These are phyloP conservation scores for Phytophthora ohioensis DNA, from an alignment of 352 stramenopile genomes.

Conservation along the genomic window DNA sequence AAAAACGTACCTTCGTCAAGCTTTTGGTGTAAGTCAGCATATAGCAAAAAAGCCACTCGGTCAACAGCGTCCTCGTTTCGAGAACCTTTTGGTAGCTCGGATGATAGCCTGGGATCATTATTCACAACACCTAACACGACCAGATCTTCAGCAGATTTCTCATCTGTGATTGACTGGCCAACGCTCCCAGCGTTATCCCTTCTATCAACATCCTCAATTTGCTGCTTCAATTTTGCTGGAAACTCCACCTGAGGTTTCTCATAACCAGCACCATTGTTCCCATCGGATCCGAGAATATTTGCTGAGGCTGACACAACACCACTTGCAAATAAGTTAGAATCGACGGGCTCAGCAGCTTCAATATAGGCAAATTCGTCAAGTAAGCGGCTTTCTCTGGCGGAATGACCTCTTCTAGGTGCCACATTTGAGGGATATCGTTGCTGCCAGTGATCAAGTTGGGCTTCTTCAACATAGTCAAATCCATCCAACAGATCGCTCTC, in stretches of 20 bases:
- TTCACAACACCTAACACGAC: background rate
- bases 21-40: conserved; percentile 28
- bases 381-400: conserved; percentile 29
- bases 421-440: background rate
- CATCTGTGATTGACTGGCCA: conserved; percentile 1
- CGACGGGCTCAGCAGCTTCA: conserved; percentile 36
- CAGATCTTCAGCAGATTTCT: background rate
- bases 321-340: background rate
- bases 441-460: background rate
- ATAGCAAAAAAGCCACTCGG: conserved; percentile 35
- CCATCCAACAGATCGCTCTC: conserved; percentile 33
- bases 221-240: background rate
- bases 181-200: background rate
- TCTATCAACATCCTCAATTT: background rate
- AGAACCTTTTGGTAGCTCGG: background rate
- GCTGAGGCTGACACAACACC: no score
- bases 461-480: conserved; percentile 52
- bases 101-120: background rate
- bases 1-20: conserved; percentile 30
- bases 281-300: no score
- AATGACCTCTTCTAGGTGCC: background rate
- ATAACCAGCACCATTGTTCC: no score
- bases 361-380: conserved; percentile 49
- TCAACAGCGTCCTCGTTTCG: conserved; percentile 11
- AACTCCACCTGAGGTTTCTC: background rate